A percentile compares a stretch with the other conserved stretches of the same genome.
Conservation (phyloP, 2,329 filamentous ascomycete genomes). For the Aspergillus brunneoviolaceus region DNA sequence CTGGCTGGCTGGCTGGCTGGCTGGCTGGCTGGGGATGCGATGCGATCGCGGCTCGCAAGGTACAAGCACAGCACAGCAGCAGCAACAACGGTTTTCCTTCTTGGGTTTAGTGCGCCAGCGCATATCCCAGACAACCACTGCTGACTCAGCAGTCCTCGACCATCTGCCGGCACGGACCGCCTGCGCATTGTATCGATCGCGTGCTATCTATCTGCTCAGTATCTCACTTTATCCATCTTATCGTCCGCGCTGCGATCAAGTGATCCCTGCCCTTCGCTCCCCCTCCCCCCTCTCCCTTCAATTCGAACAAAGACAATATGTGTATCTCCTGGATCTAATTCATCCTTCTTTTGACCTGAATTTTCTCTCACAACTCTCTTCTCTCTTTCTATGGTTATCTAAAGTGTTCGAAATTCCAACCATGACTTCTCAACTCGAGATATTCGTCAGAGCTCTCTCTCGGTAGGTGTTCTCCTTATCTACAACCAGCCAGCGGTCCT, state of each 20-base stretch:
- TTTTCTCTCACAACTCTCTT: not conserved
- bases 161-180: slow-evolving; percentile 21
- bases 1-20: not conserved
- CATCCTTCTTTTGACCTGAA: not conserved
- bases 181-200: slow-evolving; percentile 12
- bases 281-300: not conserved
- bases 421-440: slow-evolving; percentile 36
- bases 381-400: too few species aligned
- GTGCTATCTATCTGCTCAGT: not conserved
- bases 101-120: slow-evolving; percentile 40
- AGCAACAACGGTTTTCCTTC: slow-evolving; percentile 41
- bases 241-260: slow-evolving; percentile 5
- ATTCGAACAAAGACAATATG: not conserved
- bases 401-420: not conserved
- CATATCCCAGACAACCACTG: slow-evolving; percentile 43
- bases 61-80: not conserved
- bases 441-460: slow-evolving; percentile 43
- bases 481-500: not conserved
- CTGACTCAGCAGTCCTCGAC: slow-evolving; percentile 23
- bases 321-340: not conserved
- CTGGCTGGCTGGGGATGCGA: slow-evolving; percentile 1
- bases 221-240: slow-evolving; percentile 4
- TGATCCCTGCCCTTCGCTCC: slow-evolving; percentile 1
- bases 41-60: not conserved
- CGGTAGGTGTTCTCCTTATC: slow-evolving; percentile 34